Evolutionary conservation across 768 basidiomycete genomes (phyloP), one percentile per base, ranked within the genome.

Genomic region (Cystobasidium tubakii): DNA sequence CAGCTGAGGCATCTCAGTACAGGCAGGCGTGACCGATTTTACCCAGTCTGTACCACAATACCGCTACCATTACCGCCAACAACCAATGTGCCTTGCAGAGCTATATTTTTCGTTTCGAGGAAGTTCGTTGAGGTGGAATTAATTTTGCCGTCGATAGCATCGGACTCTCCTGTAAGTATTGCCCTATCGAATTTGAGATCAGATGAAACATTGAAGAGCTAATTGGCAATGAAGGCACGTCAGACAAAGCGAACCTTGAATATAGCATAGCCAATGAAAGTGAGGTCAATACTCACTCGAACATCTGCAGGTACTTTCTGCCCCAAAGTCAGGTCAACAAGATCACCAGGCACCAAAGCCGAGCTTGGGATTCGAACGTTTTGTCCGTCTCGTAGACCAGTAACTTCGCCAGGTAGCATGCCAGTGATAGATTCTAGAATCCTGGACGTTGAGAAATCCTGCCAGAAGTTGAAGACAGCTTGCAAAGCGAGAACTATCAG

Each of bases 181-280:
- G 86, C 85, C 34, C 87, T 82, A 76, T 89, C 88, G 60, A 88
- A 86, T 70, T 84, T 84, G 44, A 88, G 80, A 77, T 89, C 88
- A 1, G 84, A 81, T 25, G 85, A 85, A 27, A 84, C 78, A 79
- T 85, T 50, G 82, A 86, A 44, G 83, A 84, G 79, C 66, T 60
- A 21, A n/a, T n/a, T n/a, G n/a, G n/a, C n/a, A n/a, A n/a, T n/a
- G n/a, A n/a, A n/a, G n/a, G n/a, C n/a, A n/a, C n/a, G n/a, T n/a
- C n/a, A n/a, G n/a, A n/a, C n/a, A n/a, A n/a, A n/a, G n/a, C n/a
- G n/a, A n/a, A n/a, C n/a, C n/a, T n/a, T n/a, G n/a, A n/a, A n/a
- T n/a, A n/a, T 13, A 34, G 13, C 7, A 34, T 4, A 9, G 29
- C 23, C 6, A 29, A 60, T 29, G 13, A 60, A 60, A 60, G 46